These are phyloP conservation scores for Fraxinus baroniana DNA, from an alignment of 305 asterid species.

Conservation along the genomic window DNA sequence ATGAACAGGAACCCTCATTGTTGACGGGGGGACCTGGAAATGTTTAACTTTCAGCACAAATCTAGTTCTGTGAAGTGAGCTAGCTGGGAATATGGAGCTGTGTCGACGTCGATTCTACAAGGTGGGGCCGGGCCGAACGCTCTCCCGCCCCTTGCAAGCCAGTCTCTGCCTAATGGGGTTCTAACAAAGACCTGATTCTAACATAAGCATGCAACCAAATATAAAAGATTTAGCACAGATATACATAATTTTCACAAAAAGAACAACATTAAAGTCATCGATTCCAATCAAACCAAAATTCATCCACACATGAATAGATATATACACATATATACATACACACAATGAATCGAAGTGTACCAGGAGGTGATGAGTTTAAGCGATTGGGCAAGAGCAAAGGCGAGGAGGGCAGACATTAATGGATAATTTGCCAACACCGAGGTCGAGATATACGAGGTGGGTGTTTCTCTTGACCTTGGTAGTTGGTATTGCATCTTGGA, in stretches of 20 bases:
- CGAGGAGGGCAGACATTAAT: conserved; percentile 47
- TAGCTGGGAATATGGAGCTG: neutral
- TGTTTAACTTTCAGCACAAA: neutral
- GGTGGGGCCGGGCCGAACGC: neutral
- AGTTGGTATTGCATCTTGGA: conserved; percentile 26
- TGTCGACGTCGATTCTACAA: neutral
- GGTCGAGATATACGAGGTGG: conserved; percentile 31
- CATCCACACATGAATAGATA: neutral
- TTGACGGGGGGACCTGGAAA: neutral
- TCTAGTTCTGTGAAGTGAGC: neutral
- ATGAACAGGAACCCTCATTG: neutral
- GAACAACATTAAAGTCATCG: neutral
- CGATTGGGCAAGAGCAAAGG: conserved; percentile 55
- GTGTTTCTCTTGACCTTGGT: conserved; percentile 30
- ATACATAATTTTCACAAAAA: neutral
- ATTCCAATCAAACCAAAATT: neutral
- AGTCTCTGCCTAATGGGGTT: neutral
- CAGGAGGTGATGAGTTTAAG: conserved; percentile 46
- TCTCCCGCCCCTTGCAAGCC: neutral
- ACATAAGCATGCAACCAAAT: conserved; percentile 4
- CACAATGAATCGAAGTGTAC: conserved; percentile 25
- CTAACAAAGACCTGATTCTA: neutral
- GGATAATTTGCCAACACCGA: conserved; percentile 46
- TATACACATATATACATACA: neutral
- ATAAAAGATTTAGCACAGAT: neutral